phyloP scores from a whole-genome alignment of 2,329 filamentous ascomycete species.

The Coniochaeta sp. region DNA sequence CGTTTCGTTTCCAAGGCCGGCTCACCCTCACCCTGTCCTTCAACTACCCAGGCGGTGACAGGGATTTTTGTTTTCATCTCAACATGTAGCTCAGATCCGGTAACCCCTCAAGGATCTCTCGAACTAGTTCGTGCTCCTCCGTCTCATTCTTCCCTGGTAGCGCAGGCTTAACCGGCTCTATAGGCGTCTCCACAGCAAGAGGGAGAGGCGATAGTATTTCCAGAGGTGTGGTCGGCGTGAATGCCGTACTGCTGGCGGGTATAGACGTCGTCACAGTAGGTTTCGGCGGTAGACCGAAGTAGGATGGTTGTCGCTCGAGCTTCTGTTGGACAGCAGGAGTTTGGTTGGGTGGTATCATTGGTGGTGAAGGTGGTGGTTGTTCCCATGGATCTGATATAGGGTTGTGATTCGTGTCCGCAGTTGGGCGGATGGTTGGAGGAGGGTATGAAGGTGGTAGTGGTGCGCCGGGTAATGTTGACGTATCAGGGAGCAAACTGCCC shows the following conservation, averaged over 20 bases:
- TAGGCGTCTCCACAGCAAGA: neutral
- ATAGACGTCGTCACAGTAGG: neutral
- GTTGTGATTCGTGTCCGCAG: neutral
- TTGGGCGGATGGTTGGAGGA: neutral
- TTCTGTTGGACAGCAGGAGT: neutral
- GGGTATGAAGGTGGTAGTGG: neutral
- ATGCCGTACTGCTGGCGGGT: neutral
- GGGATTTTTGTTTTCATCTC: constrained; percentile 10
- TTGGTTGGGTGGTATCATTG: neutral
- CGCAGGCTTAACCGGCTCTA: neutral
- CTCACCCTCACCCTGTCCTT: no score
- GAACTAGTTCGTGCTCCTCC: constrained; percentile 10
- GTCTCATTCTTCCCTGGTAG: neutral
- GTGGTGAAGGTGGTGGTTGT: neutral
- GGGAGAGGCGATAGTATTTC: constrained; percentile 3
- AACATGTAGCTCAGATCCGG: constrained; percentile 29
- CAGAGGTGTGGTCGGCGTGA: constrained; percentile 3
- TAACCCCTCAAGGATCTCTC: constrained; percentile 17
- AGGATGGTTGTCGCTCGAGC: neutral
- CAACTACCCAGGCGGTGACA: neutral
- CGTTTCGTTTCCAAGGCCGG: neutral
- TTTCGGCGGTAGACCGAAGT: neutral
- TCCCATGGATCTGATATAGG: neutral
- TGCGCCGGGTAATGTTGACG: neutral
- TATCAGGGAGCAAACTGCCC: neutral